Base-by-base conservation (phyloP, 805 yeast genomes). In the Wickerhamiella sorbophila region DNA sequence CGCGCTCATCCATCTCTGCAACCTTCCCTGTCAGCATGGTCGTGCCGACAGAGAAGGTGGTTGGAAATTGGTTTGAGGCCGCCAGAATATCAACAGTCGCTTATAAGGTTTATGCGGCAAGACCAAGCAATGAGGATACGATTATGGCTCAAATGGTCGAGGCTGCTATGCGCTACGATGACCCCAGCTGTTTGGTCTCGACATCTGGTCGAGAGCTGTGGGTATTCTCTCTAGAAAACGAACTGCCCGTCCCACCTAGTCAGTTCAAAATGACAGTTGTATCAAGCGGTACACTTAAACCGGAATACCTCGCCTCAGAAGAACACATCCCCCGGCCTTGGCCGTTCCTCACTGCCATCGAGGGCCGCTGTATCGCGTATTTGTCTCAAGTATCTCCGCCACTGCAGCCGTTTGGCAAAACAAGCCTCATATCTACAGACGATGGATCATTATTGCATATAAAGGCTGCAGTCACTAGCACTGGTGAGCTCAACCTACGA, bases 121-220 rank as follows among this genome's bases (percentile, higher is more conserved):
- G 41, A 4, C 20, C 33, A 31, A 12, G 16, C 33, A 22, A 31
- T 17, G 42, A 39, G 12, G 36, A 31, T 9, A 20, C 6, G 14
- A 20, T 26, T 15, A 20, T 16, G 12, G 32, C 27, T 12, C 42
- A 40, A 10, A 27, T 38, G 26, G 49, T 47, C 15, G 54, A 51
- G 34, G 48, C 47, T n/a, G 47, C 47, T 17, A 38, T 52, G 33
- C 52, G 52, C 24, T 33, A 39, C 17, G 45, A 43, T 15, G 38
- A 41, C 24, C 37, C 31, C 4, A 5, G n/a, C 4, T 19, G 32
- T 5, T 31, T 52, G n/a, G 41, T 44, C 9, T 27, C 47, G 9
- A 33, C 35, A 1, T 26, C 45, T 4, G 52, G 54, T 8, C 36
- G 41, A 15, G 55, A 50, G 22, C 43, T 53, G n/a, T 53, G 55